phyloP scores from a whole-genome alignment of 2,329 filamentous ascomycete genomes.

The Capronia coronata region DNA sequence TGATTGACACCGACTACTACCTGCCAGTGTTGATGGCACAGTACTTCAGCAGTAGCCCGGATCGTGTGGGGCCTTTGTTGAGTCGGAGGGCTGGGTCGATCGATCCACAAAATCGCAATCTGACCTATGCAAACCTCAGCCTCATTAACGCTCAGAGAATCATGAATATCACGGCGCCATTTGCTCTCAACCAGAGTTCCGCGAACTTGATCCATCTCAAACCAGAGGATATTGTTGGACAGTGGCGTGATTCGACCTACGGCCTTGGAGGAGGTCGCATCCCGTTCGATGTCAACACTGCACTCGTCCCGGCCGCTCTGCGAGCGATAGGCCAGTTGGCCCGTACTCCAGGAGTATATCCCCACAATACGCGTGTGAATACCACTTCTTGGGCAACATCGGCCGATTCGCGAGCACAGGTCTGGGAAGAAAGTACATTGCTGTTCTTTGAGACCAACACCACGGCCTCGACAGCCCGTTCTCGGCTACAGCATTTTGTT shows the following conservation, averaged over 20 bases:
- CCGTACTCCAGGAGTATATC: conserved; percentile 44
- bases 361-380: conserved; percentile 33
- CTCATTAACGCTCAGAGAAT: conserved; percentile 53
- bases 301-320: conserved; percentile 55
- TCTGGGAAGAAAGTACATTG: conserved; percentile 58
- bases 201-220: conserved; percentile 56
- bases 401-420: conserved; percentile 48
- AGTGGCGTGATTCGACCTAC: conserved; percentile 58
- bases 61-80: conserved; percentile 35
- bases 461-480: conserved; percentile 39
- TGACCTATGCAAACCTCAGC: conserved; percentile 50
- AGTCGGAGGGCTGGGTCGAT: conserved; percentile 44
- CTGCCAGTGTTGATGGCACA: conserved; percentile 53
- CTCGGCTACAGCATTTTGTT: conserved; percentile 47
- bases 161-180: conserved; percentile 50
- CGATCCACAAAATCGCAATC: conserved; percentile 45
- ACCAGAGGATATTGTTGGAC: conserved; percentile 48
- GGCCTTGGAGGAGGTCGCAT: conserved; percentile 57
- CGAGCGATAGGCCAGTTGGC: conserved; percentile 52
- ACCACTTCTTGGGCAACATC: conserved; percentile 22
- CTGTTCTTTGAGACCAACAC: conserved; percentile 51
- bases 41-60: conserved; percentile 49
- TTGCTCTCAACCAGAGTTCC: conserved; percentile 46
- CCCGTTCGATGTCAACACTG: conserved; percentile 61
- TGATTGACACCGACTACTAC: conserved; percentile 59